Conservation (phyloP, 2,329 filamentous ascomycete genomes). For the Fusarium albidum region DNA sequence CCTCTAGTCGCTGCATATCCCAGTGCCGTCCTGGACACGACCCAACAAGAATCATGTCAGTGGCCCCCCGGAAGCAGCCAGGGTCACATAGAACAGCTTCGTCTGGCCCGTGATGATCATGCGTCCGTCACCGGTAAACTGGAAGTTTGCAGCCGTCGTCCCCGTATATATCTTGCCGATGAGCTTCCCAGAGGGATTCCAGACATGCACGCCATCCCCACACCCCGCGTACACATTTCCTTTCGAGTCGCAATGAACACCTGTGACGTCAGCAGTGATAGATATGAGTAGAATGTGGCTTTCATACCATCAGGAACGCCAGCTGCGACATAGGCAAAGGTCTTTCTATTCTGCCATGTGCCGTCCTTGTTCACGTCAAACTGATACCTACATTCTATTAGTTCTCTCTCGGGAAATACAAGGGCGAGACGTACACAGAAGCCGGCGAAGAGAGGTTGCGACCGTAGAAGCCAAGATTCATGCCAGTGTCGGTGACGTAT, state of each 20-base stretch:
- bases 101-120: conserved; percentile 48
- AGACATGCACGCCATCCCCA: conserved; percentile 59
- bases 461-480: conserved; percentile 51
- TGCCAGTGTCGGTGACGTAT: conserved; percentile 67
- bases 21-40: not conserved
- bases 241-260: conserved; percentile 60
- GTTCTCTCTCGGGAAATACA: rapidly evolving
- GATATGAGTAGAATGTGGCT: not conserved
- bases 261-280: conserved; percentile 43
- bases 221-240: conserved; percentile 64
- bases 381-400: conserved; percentile 49
- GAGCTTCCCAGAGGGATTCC: conserved; percentile 54
- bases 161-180: conserved; percentile 66
- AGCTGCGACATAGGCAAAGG: conserved; percentile 63
- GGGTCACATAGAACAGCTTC: conserved; percentile 44
- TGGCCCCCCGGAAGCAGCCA: conserved; percentile 29
- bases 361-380: conserved; percentile 56
- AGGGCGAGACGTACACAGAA: conserved; percentile 52
- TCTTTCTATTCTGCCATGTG: conserved; percentile 56
- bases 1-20: too few relatives aligned
- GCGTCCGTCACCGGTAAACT: conserved; percentile 50
- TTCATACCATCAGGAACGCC: conserved; percentile 65
- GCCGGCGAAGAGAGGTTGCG: conserved; percentile 51
- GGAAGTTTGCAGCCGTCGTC: conserved; percentile 54
- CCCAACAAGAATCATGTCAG: conserved; percentile 8